These are phyloP conservation scores for Eucalyptus sp. DNA, from an alignment of 345 rosid species.

Conservation along the genomic window DNA sequence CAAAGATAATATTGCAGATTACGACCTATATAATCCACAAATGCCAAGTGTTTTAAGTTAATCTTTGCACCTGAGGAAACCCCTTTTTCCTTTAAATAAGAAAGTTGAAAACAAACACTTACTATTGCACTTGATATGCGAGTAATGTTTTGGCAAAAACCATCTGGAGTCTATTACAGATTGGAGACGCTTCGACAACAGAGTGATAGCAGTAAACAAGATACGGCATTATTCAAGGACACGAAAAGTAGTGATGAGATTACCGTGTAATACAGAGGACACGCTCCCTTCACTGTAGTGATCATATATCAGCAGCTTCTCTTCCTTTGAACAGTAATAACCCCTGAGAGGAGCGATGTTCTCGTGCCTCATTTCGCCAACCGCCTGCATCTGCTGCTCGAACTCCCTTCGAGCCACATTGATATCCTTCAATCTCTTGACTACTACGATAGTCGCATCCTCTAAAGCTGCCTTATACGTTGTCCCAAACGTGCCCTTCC, in stretches of 20 bases:
- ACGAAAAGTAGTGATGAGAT: neutral
- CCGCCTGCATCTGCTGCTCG: slow-evolving; percentile 68
- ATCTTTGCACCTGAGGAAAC: neutral
- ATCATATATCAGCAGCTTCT: slow-evolving; percentile 83
- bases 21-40: neutral
- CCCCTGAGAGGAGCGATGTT: slow-evolving; percentile 68
- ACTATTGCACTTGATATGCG: neutral
- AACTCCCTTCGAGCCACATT: slow-evolving; percentile 50
- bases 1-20: neutral
- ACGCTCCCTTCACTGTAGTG: slow-evolving; percentile 52
- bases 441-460: slow-evolving; percentile 66
- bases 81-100: neutral
- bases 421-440: slow-evolving; percentile 85
- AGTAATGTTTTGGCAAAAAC: neutral
- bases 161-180: neutral
- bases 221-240: neutral
- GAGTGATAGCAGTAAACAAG: neutral
- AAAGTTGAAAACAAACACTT: neutral
- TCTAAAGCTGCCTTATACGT: slow-evolving; percentile 79
- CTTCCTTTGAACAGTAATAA: slow-evolving; percentile 79
- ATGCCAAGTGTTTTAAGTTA: neutral
- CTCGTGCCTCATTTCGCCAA: slow-evolving; percentile 62
- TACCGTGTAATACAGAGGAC: slow-evolving; percentile 75
- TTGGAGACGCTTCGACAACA: neutral
- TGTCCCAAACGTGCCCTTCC: slow-evolving; percentile 76